A percentile compares a stretch with the other conserved stretches of the same genome.
Conservation (phyloP, 345 rosid species). For the Lagerstroemia speciosa region DNA sequence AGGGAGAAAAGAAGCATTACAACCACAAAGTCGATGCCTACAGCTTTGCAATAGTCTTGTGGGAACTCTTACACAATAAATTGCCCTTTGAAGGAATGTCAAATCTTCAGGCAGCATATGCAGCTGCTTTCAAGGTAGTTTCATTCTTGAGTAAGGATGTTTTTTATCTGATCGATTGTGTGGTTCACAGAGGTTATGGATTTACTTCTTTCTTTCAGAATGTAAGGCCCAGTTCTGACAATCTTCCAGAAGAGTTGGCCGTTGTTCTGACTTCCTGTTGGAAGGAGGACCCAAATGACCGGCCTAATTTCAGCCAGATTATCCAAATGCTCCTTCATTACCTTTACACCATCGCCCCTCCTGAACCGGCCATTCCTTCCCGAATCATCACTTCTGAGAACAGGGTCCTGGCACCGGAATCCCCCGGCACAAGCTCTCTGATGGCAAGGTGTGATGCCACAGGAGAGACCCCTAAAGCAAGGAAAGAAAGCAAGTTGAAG, state of each 20-base stretch:
- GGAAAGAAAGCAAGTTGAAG: constrained; percentile 37
- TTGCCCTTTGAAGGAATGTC: constrained; percentile 98
- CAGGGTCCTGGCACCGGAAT: constrained; percentile 63
- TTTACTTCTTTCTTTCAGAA: constrained; percentile 36
- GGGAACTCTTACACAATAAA: constrained; percentile 95
- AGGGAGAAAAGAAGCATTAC: constrained; percentile 94
- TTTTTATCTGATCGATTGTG: not conserved
- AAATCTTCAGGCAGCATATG: constrained; percentile 95
- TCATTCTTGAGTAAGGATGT: not conserved
- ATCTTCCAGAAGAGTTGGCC: constrained; percentile 68
- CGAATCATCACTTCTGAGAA: constrained; percentile 57
- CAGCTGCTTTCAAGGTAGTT: constrained; percentile 85
- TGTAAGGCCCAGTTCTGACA: constrained; percentile 85
- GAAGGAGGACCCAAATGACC: constrained; percentile 84
- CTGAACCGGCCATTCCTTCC: constrained; percentile 44
- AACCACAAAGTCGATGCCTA: constrained; percentile 94
- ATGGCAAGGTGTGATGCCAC: constrained; percentile 58
- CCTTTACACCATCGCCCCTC: constrained; percentile 49
- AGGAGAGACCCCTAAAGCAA: constrained; percentile 62
- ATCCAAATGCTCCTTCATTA: constrained; percentile 71
- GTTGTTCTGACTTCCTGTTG: constrained; percentile 76
- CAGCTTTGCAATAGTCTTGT: constrained; percentile 91
- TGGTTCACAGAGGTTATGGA: not conserved
- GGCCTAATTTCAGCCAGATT: constrained; percentile 79
- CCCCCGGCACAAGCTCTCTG: constrained; percentile 88